Percentiles rank a stretch among this genome's conserved stretches.
These are phyloP conservation scores for Scheffersomyces spartinae DNA, from an alignment of 805 yeast genomes.

Conservation along the genomic window DNA sequence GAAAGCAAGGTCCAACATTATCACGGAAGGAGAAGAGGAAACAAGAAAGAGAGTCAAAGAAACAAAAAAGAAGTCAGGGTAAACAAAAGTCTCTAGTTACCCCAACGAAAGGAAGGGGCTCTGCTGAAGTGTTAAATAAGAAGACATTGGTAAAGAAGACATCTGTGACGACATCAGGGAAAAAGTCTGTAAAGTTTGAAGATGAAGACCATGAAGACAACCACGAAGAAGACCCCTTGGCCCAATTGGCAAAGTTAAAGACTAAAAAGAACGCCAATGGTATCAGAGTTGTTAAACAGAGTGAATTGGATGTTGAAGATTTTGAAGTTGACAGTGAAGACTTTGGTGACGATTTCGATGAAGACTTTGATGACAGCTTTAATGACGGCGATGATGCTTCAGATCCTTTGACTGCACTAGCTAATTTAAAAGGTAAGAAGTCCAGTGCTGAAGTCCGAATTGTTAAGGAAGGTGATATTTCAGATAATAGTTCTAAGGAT, in stretches of 20 bases:
- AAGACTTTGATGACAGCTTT: constrained; percentile 3
- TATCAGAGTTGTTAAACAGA: constrained; percentile 1
- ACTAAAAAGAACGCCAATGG: constrained; percentile 3
- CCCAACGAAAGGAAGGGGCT: constrained; percentile 2
- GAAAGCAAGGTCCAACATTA: constrained; percentile 11
- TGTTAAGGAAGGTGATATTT: constrained; percentile 1
- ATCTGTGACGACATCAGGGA: constrained; percentile 1
- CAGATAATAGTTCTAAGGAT: too few relatives aligned
- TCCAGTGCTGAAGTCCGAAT: neutral
- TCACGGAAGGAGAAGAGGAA: constrained; percentile 25
- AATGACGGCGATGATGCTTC: constrained; percentile 5
- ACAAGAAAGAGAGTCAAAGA: constrained; percentile 20
- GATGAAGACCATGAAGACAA: constrained; percentile 11
- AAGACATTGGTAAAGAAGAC: constrained; percentile 1
- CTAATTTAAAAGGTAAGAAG: constrained; percentile 7
- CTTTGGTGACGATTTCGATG: constrained; percentile 4
- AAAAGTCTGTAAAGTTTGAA: constrained; percentile 2
- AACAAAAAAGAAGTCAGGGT: constrained; percentile 14
- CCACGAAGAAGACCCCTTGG: constrained; percentile 5
- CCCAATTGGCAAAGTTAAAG: constrained; percentile 2
- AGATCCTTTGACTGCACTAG: constrained; percentile 13
- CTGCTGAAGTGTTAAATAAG: constrained; percentile 1
- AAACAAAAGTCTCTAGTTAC: constrained; percentile 4
- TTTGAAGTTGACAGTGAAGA: constrained; percentile 9
- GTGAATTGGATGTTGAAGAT: constrained; percentile 8